Base-by-base conservation (phyloP, 1,284 basidiomycete genomes). In the Uromyces viciae-fabae region DNA sequence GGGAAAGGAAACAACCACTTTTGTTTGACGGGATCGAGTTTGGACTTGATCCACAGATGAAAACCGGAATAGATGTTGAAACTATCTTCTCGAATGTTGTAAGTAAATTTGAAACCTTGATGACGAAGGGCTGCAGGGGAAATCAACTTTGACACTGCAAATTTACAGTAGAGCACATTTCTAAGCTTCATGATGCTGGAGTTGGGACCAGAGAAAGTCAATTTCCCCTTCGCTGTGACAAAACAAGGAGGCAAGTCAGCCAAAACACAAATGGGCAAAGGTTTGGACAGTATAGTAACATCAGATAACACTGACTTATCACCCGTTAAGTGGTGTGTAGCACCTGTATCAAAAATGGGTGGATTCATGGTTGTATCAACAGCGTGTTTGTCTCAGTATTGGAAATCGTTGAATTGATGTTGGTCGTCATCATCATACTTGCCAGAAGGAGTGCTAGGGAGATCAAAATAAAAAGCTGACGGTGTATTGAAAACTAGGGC, bases 251-350 rank as follows among this genome's bases (percentile, higher is more conserved):
- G n/a, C 1, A 40, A 40, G 11, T 72, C 33, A 72, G 69, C 49
- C 2, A 43, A 40, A 33, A 72, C 69, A 2, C 28, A 25, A 0
- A 72, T 22, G n/a, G 69, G 69, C 11, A 72, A 46, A 28, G 69
- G 49, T 3, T 3, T 5, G 7, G 7, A 22, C 28, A 72, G 42
- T 5, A n/a, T 22, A 8, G 2, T 1, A 15, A 33, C 25, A 19
- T 31, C 28, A 3, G 14, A 7, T 5, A 72, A 25, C 3, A n/a
- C 43, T 28, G 38, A 46, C 49, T 31, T 43, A 52, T 76, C 46
- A 36, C 74, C 74, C 15, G 58, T 76, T 33, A 76, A 2, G n/a
- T 62, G 40, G 58, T 76, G 74, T 3, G 56, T 76, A 22, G 74
- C 74, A 36, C 75, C 64, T 5, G 75, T 36, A 38, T 77, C 75